Base-by-base conservation (phyloP, 2,329 filamentous ascomycete species). In the Ceratocystis colombiana region DNA sequence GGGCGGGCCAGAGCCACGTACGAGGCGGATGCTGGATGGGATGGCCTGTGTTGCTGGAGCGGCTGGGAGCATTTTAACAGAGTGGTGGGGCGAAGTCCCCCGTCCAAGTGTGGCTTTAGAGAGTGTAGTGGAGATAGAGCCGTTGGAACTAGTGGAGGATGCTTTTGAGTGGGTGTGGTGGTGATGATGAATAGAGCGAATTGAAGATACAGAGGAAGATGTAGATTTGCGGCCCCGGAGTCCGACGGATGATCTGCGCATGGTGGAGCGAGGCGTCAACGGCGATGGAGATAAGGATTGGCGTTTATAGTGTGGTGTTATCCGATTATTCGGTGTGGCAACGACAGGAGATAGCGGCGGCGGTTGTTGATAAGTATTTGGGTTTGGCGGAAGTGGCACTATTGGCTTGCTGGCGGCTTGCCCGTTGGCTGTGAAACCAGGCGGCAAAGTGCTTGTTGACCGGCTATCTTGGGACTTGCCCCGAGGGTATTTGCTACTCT, bases 151-250 rank as follows among this genome's bases (percentile, higher is more conserved):
- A 0, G 91, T 94, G 0, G 91, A 96, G 0, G 90, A 96, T 0
- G 94, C 91, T 76, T 97, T 97, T 25, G 91, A 96, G 74, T 96
- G 93, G 1, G 88, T 87, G 73, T 94, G 89, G 64, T 88, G 86
- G 70, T 90, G 88, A 70, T 92, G 89, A 72, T 93, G 91, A 73
- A 97, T 90, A 57, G 89, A 95, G 67, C 94, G 87, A 67, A 99
- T 87, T 0, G 91, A 96, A 0, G 91, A 96, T 17, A 99, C 86
- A 0, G 92, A 97, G 0, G 91, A 96, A 0, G 91, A 96, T 0
- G 94, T 99, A 0, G 93, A 97, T 74, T 97, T 97, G 68, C 94
- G 85, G 46, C 94, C 93, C 33, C 92, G 85, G 57, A 97, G 82
- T 37, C 93, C 92, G 55, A 82, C 84, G 4, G 90, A 96, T 1